Base-by-base conservation (phyloP, 148 eudicot species). In the Fagopyrum homotropicum region DNA sequence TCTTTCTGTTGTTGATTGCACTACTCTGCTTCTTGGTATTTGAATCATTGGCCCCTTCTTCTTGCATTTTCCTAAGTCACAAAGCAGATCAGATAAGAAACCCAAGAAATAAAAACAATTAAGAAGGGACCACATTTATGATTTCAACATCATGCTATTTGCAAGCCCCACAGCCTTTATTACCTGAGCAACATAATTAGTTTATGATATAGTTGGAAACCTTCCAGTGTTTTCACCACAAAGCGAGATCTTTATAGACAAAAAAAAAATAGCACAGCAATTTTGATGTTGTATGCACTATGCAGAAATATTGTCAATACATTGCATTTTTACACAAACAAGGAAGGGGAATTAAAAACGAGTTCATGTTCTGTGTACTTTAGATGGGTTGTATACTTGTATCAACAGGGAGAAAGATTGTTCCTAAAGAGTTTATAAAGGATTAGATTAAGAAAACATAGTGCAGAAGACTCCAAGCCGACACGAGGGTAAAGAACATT, bases 41-140 rank as follows among this genome's bases (percentile, higher is more conserved):
- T 46, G 84, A 81, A 76, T 79, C 82, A 57, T 45, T 77, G 30
- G 30, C 75, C 75, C 75, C 81, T 3, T 72, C 50, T 46, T 76
- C 78, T 44, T 79, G 83, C 87, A 84, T 75, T 77, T 75, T 82
- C 77, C 87, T 84, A 72, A 22, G 40, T 22, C 79, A 69, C 29
- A 48, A 9, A 40, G 73, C 55, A 50, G 19, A 66, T 63, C 69
- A 66, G 30, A 14, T 40, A 66, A 40, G 47, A 35, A 6, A 66
- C 46, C 71, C 11, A 6, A 19, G 22, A 75, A 22, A 57, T 44
- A 35, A 40, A 35, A 66, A 40, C 46, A 66, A 11, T 35, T 43
- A 2, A 66, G 5, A 40, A 7, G 12, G 16, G 19, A 66, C 6
- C 47, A 66, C 71, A 49, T 14, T 66, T 14, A 4, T 4, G 8